Base-by-base conservation (phyloP, 1,139 yeast genomes). In the Blastobotrys aristatus region DNA sequence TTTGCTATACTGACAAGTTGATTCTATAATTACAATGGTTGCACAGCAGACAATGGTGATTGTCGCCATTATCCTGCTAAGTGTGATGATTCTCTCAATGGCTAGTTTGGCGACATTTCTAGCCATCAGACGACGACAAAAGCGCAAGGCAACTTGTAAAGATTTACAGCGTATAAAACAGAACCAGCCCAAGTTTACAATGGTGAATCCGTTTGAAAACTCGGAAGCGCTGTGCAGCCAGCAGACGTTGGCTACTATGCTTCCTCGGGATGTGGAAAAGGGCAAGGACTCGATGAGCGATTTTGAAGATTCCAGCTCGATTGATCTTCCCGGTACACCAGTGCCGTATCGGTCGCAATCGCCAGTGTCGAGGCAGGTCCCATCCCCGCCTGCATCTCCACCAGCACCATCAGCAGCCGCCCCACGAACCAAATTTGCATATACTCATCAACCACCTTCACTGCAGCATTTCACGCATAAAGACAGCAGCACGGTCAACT, bases 281-380 rank as follows among this genome's bases (percentile, higher is more conserved):
- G 17, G 37, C 22, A 10, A 22, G 20, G 18, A 11, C 21, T 2
- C 10, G 10, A 22, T n/a, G 11, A 29, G 18, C 30, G 31, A n/a
- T 3, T 37, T 37, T 37, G 40, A 37, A 22, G 40, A 37, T 37
- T 37, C 31, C 14, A 16, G 22, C 8, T 24, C 31, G 13, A 18
- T 26, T 8, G 20, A 17, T 6, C 20, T 37, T 8, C 40, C 29
- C 3, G 40, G 40, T 8, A 37, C 40, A 4, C 40, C 40, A 3
- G 40, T 37, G 3, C 40, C 40, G 3, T 37, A 13, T 5, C 27
- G 38, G 24, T 34, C 38, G 24, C 38, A 34, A 18, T 17, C 38
- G 24, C 38, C 38, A 7, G 26, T 34, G 18, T n/a, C 27, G 27
- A 24, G 10, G 8, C 27, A 24, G 27, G 8, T 6, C 5, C 2